Conservation (phyloP, 148 eudicot genomes). For the Silene uniflora region DNA sequence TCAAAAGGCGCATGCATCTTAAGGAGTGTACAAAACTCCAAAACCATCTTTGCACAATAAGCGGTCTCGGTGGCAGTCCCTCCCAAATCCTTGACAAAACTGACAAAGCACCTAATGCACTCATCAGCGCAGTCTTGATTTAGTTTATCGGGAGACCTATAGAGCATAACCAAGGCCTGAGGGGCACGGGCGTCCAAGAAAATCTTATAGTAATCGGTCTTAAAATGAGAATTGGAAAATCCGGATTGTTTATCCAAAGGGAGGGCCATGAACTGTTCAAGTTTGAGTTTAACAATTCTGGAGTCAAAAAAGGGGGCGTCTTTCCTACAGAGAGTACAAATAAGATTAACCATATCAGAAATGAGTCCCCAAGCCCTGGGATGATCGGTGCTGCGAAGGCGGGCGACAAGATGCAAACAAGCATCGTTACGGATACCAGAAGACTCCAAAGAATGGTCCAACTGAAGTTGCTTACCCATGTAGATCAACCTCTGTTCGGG, state of each 20-base stretch:
- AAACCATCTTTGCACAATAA: constrained; percentile 42
- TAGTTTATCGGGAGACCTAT: constrained; percentile 35
- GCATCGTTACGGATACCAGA: constrained; percentile 51
- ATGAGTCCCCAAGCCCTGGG: constrained; percentile 55
- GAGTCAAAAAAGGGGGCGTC: constrained; percentile 1
- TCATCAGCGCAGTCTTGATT: constrained; percentile 42
- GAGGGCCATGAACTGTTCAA: constrained; percentile 23
- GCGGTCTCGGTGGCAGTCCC: constrained; percentile 9
- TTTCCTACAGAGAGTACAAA: constrained; percentile 38
- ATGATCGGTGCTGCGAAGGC: constrained; percentile 62
- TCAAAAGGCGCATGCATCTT: constrained; percentile 16
- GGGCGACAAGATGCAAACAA: constrained; percentile 50
- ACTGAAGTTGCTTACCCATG: constrained; percentile 57
- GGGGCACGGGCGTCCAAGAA: constrained; percentile 52
- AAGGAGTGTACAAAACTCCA: constrained; percentile 71
- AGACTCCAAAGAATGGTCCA: constrained; percentile 51
- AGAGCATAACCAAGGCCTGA: constrained; percentile 55
- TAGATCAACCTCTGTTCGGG: constrained; percentile 55
- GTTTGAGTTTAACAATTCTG: constrained; percentile 10
- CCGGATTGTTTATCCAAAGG: background rate
- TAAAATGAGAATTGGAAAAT: background rate
- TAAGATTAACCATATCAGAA: constrained; percentile 36
- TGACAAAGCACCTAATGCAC: constrained; percentile 45
- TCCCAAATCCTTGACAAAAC: constrained; percentile 19
- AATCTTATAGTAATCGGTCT: constrained; percentile 37